Conservation (phyloP, 208 protist species). For the Crithidia bombi region DNA sequence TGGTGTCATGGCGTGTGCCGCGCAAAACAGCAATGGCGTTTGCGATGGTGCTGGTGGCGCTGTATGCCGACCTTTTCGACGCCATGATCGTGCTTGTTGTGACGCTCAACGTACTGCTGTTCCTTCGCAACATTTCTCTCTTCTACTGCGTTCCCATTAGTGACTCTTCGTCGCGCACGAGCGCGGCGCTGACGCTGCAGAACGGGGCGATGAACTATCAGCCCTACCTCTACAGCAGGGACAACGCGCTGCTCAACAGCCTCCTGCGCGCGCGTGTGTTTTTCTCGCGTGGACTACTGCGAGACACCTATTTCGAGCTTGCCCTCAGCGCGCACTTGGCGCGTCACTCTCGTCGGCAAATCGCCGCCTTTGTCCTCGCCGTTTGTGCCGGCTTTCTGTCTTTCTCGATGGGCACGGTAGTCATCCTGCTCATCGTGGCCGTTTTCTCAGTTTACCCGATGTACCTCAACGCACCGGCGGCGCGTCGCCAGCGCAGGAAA, state of each 20-base stretch:
- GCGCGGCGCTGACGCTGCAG: slow-evolving; percentile 29
- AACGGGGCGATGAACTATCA: slow-evolving; percentile 33
- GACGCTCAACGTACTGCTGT: slow-evolving; percentile 39
- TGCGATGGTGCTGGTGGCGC: slow-evolving; percentile 43
- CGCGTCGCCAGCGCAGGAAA: slow-evolving; percentile 33
- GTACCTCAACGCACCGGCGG: slow-evolving; percentile 42
- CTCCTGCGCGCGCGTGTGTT: slow-evolving; percentile 77
- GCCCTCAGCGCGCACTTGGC: slow-evolving; percentile 61
- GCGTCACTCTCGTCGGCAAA: slow-evolving; percentile 33
- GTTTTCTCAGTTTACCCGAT: slow-evolving; percentile 63
- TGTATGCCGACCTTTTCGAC: slow-evolving; percentile 58
- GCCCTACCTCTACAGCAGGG: slow-evolving; percentile 70
- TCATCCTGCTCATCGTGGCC: slow-evolving; percentile 37
- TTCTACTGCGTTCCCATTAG: slow-evolving; percentile 60
- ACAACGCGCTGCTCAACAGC: slow-evolving; percentile 75
- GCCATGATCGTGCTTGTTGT: slow-evolving; percentile 50
- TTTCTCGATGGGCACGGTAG: slow-evolving; percentile 57
- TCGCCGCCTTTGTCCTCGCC: slow-evolving; percentile 30
- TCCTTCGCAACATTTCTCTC: slow-evolving; percentile 51
- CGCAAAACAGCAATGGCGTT: slow-evolving; percentile 67
- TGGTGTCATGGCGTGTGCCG: slow-evolving; percentile 67
- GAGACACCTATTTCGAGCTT: slow-evolving; percentile 83
- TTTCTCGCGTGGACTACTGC: slow-evolving; percentile 76
- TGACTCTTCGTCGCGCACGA: slow-evolving; percentile 16
- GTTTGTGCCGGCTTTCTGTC: slow-evolving; percentile 35